Evolutionary conservation across 1,139 yeast species (phyloP).

Genomic region (Citeromyces siamensis): DNA sequence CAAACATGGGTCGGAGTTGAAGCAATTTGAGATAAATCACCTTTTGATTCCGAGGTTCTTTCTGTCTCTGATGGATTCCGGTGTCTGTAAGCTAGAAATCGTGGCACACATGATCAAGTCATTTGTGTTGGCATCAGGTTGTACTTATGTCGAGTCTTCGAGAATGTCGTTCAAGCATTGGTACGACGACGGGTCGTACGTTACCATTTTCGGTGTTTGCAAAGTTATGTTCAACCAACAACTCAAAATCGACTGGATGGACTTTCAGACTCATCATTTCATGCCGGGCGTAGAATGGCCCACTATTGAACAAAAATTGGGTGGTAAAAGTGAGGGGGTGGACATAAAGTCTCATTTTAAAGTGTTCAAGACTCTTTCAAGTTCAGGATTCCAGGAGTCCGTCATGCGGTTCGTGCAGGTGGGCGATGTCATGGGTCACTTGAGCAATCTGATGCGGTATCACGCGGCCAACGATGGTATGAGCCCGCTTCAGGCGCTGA

Average conservation of each 20-base stretch:
- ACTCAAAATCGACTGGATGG: constrained; percentile 62
- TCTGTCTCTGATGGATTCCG: constrained; percentile 37
- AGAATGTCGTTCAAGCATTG: constrained; percentile 39
- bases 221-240: constrained; percentile 50
- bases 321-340: constrained; percentile 11
- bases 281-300: constrained; percentile 32
- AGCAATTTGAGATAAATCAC: constrained; percentile 53
- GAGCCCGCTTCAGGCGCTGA: constrained; percentile 53
- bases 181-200: constrained; percentile 59
- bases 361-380: constrained; percentile 27
- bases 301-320: constrained; percentile 17
- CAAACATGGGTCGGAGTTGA: constrained; percentile 8
- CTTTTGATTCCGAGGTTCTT: constrained; percentile 59
- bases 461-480: constrained; percentile 27
- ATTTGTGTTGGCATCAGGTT: constrained; percentile 54
- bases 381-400: constrained; percentile 51
- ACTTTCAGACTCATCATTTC: constrained; percentile 35
- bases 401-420: constrained; percentile 64
- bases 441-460: constrained; percentile 52
- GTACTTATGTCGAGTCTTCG: constrained; percentile 49
- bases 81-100: constrained; percentile 43
- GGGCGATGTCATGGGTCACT: constrained; percentile 63
- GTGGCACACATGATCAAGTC: constrained; percentile 54
- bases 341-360: constrained; percentile 19
- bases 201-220: constrained; percentile 46